Evolutionary conservation across 495 filamentous ascomycete genomes (phyloP), one percentile per base, ranked within the genome.

Genomic region (Penicillium ochrochloron): DNA sequence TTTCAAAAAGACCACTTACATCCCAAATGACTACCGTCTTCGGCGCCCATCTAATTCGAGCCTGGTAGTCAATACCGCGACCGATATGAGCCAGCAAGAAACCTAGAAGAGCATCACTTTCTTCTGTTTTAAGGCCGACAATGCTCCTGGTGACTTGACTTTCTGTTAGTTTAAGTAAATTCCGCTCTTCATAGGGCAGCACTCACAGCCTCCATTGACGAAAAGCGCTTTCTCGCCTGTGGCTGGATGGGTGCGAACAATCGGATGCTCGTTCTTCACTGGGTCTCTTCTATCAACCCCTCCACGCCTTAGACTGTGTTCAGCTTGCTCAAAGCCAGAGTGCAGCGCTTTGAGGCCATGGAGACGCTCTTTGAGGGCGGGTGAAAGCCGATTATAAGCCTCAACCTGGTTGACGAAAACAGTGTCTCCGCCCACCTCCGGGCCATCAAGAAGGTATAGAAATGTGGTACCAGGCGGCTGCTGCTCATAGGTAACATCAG

Each of bases 401-500:
- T 89, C 88, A 8, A 80, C 90, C 64, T 88, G 85, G 71, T 92
- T 84, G 35, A 81, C 85, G 66, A 95, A 94, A 14, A 90, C 74
- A 0, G 92, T 96, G 68, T 96, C 92, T 42, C 92, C 92, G 21
- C 92, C 91, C 1, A 86, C 84, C 60, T 83, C 80, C n/a, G 92
- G 91, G 42, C 80, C 86, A 72, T 95, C 91, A 29, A 95, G 85
- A 56, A 90, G 80, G 73, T 92, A 93, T 37, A 96, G 75, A 76
- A 95, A 92, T 0, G 91, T 93, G 0, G 90, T 94, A 57, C 92
- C 91, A 0, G 92, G 91, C n/a, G 92, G 91, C 75, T 95, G 92
- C 60, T 82, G 67, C 80, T 96, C 92, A 72, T 93, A 94, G 5
- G 87, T 89, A 0, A 94, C 89, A 75, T 96, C 92, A 1, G 86